These are phyloP conservation scores for Amanita polypyramis DNA, from an alignment of 768 basidiomycete species.

Conservation along the genomic window DNA sequence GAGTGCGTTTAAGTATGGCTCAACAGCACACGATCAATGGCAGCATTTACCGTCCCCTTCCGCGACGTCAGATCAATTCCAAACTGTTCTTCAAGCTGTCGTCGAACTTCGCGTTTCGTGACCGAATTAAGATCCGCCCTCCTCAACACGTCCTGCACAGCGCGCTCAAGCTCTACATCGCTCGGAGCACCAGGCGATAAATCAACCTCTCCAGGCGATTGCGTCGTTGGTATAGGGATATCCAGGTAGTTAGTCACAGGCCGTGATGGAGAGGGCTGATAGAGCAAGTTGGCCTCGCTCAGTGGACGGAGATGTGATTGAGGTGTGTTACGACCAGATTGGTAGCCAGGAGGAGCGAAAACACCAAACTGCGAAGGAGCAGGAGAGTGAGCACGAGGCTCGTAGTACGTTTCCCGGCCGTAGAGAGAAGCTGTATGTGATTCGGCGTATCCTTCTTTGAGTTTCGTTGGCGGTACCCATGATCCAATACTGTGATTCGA, in stretches of 20 bases:
- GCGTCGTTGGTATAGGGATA: slow-evolving; percentile 45
- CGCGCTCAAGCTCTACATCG: slow-evolving; percentile 63
- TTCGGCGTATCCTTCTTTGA: slow-evolving; percentile 65
- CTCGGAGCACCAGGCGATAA: slow-evolving; percentile 38
- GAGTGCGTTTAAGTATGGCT: slow-evolving; percentile 26
- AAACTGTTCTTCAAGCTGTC: slow-evolving; percentile 73
- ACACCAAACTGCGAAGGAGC: slow-evolving; percentile 58
- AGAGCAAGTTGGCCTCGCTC: slow-evolving; percentile 18
- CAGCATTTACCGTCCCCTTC: slow-evolving; percentile 66
- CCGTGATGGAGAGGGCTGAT: slow-evolving; percentile 58
- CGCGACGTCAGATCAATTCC: slow-evolving; percentile 65
- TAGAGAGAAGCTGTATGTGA: slow-evolving; percentile 74
- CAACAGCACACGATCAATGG: slow-evolving; percentile 64
- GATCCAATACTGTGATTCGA: slow-evolving; percentile 93
- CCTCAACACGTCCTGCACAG: slow-evolving; percentile 64
- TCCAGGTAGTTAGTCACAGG: slow-evolving; percentile 74
- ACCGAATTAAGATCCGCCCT: slow-evolving; percentile 80
- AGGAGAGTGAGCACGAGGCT: slow-evolving; percentile 60
- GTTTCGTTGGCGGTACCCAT: slow-evolving; percentile 73
- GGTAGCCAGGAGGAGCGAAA: slow-evolving; percentile 57
- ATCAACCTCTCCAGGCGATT: slow-evolving; percentile 38
- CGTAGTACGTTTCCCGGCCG: slow-evolving; percentile 82
- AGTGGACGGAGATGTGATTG: slow-evolving; percentile 34
- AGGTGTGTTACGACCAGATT: slow-evolving; percentile 71
- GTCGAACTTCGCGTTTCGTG: slow-evolving; percentile 86